Evolutionary conservation across 768 basidiomycete species (phyloP), one percentile per base, ranked within the genome.

Genomic region (Trametes cinnabarina): DNA sequence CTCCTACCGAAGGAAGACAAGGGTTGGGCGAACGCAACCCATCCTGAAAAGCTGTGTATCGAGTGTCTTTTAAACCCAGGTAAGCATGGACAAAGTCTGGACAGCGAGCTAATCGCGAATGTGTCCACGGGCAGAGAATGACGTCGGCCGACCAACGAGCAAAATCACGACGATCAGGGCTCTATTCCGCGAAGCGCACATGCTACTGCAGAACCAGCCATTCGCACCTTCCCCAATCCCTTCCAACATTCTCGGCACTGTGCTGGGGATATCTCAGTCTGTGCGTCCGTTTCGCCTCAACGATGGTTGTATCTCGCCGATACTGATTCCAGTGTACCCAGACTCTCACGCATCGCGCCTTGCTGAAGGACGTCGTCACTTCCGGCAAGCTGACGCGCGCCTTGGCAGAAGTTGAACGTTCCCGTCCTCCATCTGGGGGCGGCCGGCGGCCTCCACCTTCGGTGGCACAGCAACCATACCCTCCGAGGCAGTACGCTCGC

Each of bases 1-100:
- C 55, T 77, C 9, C 60, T 76, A 1, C 65, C 72, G n/a, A 79
- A 76, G 57, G 68, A 67, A 32, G 60, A 61, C 10, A 71, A 73
- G 37, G 63, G 67, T 0, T 77, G 72, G 75, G 68, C 60, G 32
- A 70, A 68, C 35, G 49, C 50, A n/a, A 52, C 63, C 14, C 44
- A 59, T 7, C 69, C 67, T 3, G 65, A 71, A 14, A 65, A 62
- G 22, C 61, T 80, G 32, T 74, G 65, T 1, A 73, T 82, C 8
- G 74, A 78, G 50, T 81, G 79, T 60, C 70, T 78, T n/a, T 52
- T 77, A 32, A 66, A 76, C 54, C 69, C 74, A 17, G 73, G 80
- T 77, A 53, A 12, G 73, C 64, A 23, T 44, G 8, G 42, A 4
- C 32, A 4, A 19, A 4, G 23, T 26, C 25, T 12, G 28, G 11